Evolutionary conservation across 1,139 yeast genomes (phyloP), one percentile per base, ranked within the genome.

Genomic region (Yamadazyma atmosphaerica): DNA sequence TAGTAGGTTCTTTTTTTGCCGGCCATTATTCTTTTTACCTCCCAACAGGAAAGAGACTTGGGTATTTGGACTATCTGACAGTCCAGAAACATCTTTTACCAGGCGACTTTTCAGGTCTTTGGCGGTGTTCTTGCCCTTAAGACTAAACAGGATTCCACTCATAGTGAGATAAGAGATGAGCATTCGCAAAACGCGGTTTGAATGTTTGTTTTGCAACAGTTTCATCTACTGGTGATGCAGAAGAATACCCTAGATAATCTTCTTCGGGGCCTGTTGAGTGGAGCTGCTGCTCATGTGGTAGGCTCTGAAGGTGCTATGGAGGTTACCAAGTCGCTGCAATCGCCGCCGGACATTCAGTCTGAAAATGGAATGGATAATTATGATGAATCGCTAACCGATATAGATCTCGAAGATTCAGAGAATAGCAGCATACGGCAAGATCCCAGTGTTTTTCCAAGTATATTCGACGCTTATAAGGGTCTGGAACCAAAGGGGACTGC

Each of bases 81-180:
- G 10, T 7, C 23, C 9, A 21, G 23, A 21, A 21, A 7, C 7
- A 7, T 21, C 9, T 21, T 7, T 21, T 21, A 10, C 23, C 23
- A 21, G 7, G 10, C 23, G 30, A 16, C 16, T 17, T 6, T 18
- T 30, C 5, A 28, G 23, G 9, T 32, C 9, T 6, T 19, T 16
- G 17, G 22, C 29, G n/a, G 39, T 32, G 12, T 33, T 40, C 34
- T 41, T 44, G 30, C 39, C 49, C 45, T 50, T 60, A 39, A 63
- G 48, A 34, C 52, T 63, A 19, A 65, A 45, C 50, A 52, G 60
- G 35, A 63, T 55, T 16, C 66, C 61, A 11, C 49, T 44, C 61
- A 56, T 56, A 18, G 11, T 23, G 22, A 32, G n/a, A 33, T 16
- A 27, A 33, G 15, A 19, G 24, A 9, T 10, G 21, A 21, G 24